Percentiles rank a stretch among this genome's conserved stretches.
These are phyloP conservation scores for Termitomyces sp. DNA, from an alignment of 768 basidiomycete genomes.

Conservation along the genomic window DNA sequence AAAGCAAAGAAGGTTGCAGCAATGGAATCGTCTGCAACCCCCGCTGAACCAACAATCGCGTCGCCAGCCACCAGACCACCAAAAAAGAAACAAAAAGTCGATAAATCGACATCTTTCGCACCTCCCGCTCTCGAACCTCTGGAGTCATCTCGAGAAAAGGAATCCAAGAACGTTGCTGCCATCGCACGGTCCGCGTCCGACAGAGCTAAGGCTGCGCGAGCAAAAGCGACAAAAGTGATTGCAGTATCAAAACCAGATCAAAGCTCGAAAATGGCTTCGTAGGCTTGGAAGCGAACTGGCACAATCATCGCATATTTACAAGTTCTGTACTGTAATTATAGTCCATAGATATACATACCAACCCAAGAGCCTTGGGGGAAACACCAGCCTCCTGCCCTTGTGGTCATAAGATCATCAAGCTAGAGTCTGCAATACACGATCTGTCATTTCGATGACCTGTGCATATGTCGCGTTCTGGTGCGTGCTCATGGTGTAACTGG, in stretches of 20 bases:
- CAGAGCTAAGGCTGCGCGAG: slow-evolving; percentile 37
- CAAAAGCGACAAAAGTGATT: slow-evolving; percentile 20
- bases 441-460: slow-evolving; percentile 68
- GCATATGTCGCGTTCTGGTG: neutral
- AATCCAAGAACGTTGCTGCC: slow-evolving; percentile 21
- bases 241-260: slow-evolving; percentile 16
- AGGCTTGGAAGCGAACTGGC: neutral
- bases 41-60: neutral
- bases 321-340: slow-evolving; percentile 2
- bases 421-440: slow-evolving; percentile 60
- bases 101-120: slow-evolving; percentile 11
- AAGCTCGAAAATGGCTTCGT: neutral
- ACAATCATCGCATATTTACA: neutral
- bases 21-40: neutral
- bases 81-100: slow-evolving; percentile 20
- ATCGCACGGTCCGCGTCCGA: slow-evolving; percentile 38
- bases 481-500: neutral
- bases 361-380: neutral
- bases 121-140: slow-evolving; percentile 1
- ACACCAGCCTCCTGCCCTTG: neutral
- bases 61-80: slow-evolving; percentile 8
- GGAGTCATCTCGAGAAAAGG: slow-evolving; percentile 12
- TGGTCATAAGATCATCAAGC: slow-evolving; percentile 28
- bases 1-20: slow-evolving; percentile 25
- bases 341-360: slow-evolving; percentile 9